These are phyloP conservation scores for Lasiodiplodia sp. DNA, from an alignment of 2,329 filamentous ascomycete genomes.

Conservation along the genomic window DNA sequence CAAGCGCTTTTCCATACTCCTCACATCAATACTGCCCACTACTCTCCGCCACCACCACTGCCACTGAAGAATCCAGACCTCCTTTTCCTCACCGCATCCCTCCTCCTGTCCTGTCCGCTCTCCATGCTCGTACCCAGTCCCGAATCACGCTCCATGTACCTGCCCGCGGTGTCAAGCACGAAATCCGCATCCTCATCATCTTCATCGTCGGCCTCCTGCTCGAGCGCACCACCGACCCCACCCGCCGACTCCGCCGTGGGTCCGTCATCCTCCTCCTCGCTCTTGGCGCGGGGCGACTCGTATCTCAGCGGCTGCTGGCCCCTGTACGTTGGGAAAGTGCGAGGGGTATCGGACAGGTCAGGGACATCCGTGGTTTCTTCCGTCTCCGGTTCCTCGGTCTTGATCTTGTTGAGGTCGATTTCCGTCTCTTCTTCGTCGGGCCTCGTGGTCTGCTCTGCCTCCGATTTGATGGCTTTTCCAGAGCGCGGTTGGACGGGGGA, in stretches of 20 bases:
- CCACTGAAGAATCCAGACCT: slow-evolving; percentile 29
- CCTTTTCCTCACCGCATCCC: slow-evolving; percentile 35
- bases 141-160: slow-evolving; percentile 45
- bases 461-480: slow-evolving; percentile 30
- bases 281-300: slow-evolving; percentile 38
- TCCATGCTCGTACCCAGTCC: slow-evolving; percentile 59
- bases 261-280: slow-evolving; percentile 41
- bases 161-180: slow-evolving; percentile 46
- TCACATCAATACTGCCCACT: not conserved
- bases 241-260: not conserved
- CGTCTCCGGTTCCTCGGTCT: slow-evolving; percentile 36
- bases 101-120: slow-evolving; percentile 40
- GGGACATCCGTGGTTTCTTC: slow-evolving; percentile 35
- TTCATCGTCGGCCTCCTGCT: slow-evolving; percentile 42
- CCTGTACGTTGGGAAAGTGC: slow-evolving; percentile 58
- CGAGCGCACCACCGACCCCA: not conserved
- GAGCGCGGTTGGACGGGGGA: not conserved
- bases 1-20: not conserved
- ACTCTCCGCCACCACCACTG: not conserved
- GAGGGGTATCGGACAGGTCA: slow-evolving; percentile 54
- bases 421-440: slow-evolving; percentile 36
- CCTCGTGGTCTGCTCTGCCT: slow-evolving; percentile 30
- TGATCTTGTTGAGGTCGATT: slow-evolving; percentile 9
- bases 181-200: slow-evolving; percentile 54
- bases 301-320: slow-evolving; percentile 53